Evolutionary conservation across 2,329 filamentous ascomycete genomes (phyloP).

Genomic region (Fusarium verrucosum): DNA sequence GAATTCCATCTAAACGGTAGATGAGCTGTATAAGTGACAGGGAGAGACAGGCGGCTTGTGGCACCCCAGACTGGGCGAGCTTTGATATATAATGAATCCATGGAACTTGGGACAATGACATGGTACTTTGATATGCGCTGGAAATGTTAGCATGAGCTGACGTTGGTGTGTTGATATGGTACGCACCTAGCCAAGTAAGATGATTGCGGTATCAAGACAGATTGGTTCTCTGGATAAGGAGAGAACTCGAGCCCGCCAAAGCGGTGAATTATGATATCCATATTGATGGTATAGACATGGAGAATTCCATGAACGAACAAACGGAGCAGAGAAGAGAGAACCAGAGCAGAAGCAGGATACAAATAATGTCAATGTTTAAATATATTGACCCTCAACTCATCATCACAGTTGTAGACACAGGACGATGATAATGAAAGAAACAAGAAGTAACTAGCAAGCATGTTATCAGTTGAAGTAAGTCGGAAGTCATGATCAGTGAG

Average conservation of each 20-base stretch:
- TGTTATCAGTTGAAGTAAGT: conserved; percentile 28
- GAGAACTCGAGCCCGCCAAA: conserved; percentile 46
- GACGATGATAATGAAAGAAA: conserved; percentile 9
- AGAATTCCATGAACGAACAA: neutral
- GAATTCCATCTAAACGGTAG: conserved; percentile 48
- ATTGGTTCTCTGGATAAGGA: conserved; percentile 39
- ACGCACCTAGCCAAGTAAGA: conserved; percentile 34
- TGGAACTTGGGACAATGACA: conserved; percentile 37
- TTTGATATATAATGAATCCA: conserved; percentile 54
- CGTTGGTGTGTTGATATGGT: neutral
- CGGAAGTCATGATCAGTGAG: conserved; percentile 32
- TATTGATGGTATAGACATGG: conserved; percentile 36
- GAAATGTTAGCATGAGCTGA: neutral
- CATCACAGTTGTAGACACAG: conserved; percentile 5
- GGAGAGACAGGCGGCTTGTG: conserved; percentile 52
- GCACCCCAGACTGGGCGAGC: conserved; percentile 54
- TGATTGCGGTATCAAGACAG: conserved; percentile 12
- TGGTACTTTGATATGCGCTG: conserved; percentile 26
- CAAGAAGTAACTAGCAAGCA: conserved; percentile 7
- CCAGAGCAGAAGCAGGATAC: neutral
- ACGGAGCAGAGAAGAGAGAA: neutral
- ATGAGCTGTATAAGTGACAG: conserved; percentile 51
- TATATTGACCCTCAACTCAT: neutral
- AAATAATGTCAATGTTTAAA: neutral
- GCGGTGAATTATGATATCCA: conserved; percentile 48